These are phyloP conservation scores for Aspergillus sp. DNA, from an alignment of 2,329 filamentous ascomycete species.

Conservation along the genomic window DNA sequence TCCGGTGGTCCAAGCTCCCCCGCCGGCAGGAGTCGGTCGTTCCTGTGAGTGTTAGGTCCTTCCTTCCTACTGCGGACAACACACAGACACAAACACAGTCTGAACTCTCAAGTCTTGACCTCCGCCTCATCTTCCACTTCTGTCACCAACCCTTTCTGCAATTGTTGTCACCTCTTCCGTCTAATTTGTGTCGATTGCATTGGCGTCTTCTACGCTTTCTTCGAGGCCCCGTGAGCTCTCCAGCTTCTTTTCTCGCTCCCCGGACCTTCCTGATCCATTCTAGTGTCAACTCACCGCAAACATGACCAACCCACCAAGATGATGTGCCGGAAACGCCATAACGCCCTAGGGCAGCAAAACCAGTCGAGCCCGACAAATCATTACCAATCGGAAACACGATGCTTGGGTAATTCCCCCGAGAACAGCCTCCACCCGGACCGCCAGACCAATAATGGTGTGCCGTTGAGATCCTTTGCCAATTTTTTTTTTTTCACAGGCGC, in stretches of 20 bases:
- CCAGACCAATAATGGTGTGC: neutral
- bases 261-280: constrained; percentile 17
- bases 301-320: neutral
- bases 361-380: neutral
- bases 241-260: neutral
- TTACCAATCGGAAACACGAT: neutral
- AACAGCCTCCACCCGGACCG: neutral
- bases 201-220: neutral
- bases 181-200: neutral
- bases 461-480: neutral
- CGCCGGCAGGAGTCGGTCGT: neutral
- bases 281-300: constrained; percentile 11
- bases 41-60: neutral
- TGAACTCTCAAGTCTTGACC: neutral
- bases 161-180: neutral
- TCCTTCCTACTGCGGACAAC: too few relatives aligned
- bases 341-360: neutral
- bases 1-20: neutral
- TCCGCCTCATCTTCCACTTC: neutral
- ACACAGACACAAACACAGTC: neutral
- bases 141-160: neutral
- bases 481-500: neutral
- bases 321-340: neutral
- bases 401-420: neutral
- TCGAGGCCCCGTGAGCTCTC: neutral